Base-by-base conservation (phyloP, 768 basidiomycete genomes). In the Tulasnella calospora region DNA sequence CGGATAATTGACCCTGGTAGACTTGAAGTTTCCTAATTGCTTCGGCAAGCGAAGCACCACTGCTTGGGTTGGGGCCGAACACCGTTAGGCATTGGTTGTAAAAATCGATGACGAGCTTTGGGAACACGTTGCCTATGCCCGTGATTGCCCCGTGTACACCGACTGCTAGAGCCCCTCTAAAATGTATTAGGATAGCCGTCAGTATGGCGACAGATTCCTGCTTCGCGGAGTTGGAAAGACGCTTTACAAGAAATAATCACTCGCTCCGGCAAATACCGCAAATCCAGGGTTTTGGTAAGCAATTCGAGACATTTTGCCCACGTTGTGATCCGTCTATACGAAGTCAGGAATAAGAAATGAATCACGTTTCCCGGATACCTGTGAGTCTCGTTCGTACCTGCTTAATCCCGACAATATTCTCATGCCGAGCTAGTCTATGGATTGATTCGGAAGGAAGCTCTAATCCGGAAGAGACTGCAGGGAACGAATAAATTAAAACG, bases 341-440 rank as follows among this genome's bases (percentile, higher is more conserved):
- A 40, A 40, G 3, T 40, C 5, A 40, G 47, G 33, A 27, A 41
- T 7, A n/a, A 67, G 33, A 38, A 23, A 69, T 51, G 40, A n/a
- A 35, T 78, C 27, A 55, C 17, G 2, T 27, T 19, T 17, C 10
- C 33, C 6, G 2, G 6, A 41, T 30, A 21, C 3, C 23, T 21
- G 38, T 3, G 46, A 76, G 15, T 19, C 70, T 74, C 69, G 41
- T 21, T 30, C 79, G 15, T 40, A 80, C 80, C 78, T 84, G 82
- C 80, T 85, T 85, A 73, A 85, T 82, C 19, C 84, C 85, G 19
- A 80, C 82, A 73, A 85, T 84, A 79, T 85, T 85, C 33, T 80
- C 80, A 78, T 85, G 85, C 79, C 75, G 74, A 6, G 84, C 84
- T 40, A 85, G 80, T 33, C 79, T 67, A n/a, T 71, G 74, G 74